A percentile compares a stretch with the other conserved stretches of the same genome.
Evolutionary conservation across 2,329 filamentous ascomycete species (phyloP).

Genomic region (Pseudopyricularia javanii): DNA sequence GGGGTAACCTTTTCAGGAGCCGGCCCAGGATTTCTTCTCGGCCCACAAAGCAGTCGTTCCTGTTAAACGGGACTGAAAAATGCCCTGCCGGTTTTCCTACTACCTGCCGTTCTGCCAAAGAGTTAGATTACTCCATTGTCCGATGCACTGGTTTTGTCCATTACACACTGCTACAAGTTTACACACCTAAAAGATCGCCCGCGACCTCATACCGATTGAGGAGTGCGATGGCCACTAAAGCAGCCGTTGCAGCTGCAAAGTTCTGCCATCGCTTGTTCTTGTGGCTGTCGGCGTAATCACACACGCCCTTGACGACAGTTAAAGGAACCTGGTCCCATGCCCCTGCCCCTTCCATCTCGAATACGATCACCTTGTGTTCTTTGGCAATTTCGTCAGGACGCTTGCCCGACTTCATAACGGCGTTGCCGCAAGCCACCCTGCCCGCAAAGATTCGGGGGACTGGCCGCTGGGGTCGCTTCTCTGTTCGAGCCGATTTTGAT

Average conservation of each 20-base stretch:
- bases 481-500: slow-evolving; percentile 5
- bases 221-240: slow-evolving; percentile 13
- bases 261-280: slow-evolving; percentile 23
- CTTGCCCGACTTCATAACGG: slow-evolving; percentile 21
- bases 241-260: slow-evolving; percentile 19
- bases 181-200: not conserved
- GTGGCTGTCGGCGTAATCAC: slow-evolving; percentile 25
- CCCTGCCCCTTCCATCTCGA: slow-evolving; percentile 19
- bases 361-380: slow-evolving; percentile 7
- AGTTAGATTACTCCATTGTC: not conserved
- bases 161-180: not conserved
- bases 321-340: slow-evolving; percentile 17
- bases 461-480: not conserved
- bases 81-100: too few species aligned
- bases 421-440: slow-evolving; percentile 18
- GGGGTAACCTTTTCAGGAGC: slow-evolving; percentile 7
- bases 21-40: slow-evolving; percentile 7
- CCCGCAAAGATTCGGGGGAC: slow-evolving; percentile 7
- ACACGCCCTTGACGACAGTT: slow-evolving; percentile 25
- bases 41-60: slow-evolving; percentile 14
- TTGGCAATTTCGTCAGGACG: slow-evolving; percentile 15
- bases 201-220: not conserved
- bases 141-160: not conserved
- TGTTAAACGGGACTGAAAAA: slow-evolving; percentile 10
- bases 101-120: too few species aligned